phyloP scores from a whole-genome alignment of 1,139 yeast species.

The Suhomyces choctaworum region DNA sequence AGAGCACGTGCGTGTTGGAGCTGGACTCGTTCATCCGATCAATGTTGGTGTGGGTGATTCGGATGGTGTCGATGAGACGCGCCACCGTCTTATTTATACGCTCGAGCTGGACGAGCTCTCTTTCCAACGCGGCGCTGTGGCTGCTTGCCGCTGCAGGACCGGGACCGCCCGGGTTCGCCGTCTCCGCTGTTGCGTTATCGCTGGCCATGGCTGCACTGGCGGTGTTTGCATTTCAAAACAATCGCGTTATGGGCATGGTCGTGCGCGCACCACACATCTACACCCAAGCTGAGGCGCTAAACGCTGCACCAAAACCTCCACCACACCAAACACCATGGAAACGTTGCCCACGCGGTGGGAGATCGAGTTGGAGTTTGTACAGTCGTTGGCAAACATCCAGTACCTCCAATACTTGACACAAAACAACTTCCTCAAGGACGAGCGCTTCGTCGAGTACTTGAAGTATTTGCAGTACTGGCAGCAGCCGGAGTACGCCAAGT shows the following conservation, averaged over 20 bases:
- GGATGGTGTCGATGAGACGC: constrained; percentile 30
- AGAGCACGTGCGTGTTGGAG: constrained; percentile 36
- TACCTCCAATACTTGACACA: constrained; percentile 76
- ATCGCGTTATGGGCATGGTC: neutral
- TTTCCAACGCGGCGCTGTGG: constrained; percentile 22
- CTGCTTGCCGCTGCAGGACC: neutral
- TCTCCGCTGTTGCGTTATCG: constrained; percentile 16
- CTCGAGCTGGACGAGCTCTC: constrained; percentile 38
- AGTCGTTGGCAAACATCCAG: constrained; percentile 76
- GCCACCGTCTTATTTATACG: constrained; percentile 34
- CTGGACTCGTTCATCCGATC: constrained; percentile 34
- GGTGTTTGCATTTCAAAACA: constrained; percentile 1
- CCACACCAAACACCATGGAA: no score
- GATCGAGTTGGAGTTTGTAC: constrained; percentile 79
- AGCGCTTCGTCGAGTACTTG: constrained; percentile 61
- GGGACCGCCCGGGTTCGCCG: constrained; percentile 19
- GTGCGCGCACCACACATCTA: neutral
- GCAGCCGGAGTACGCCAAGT: constrained; percentile 62
- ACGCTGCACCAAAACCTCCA: no score
- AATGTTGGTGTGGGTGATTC: constrained; percentile 30
- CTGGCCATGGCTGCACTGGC: constrained; percentile 4
- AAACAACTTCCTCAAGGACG: constrained; percentile 62
- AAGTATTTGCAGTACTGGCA: constrained; percentile 76
- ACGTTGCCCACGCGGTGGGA: constrained; percentile 74
- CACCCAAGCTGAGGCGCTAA: no score